Base-by-base conservation (phyloP, 352 stramenopile species). In the Nothophytophthora sp. region DNA sequence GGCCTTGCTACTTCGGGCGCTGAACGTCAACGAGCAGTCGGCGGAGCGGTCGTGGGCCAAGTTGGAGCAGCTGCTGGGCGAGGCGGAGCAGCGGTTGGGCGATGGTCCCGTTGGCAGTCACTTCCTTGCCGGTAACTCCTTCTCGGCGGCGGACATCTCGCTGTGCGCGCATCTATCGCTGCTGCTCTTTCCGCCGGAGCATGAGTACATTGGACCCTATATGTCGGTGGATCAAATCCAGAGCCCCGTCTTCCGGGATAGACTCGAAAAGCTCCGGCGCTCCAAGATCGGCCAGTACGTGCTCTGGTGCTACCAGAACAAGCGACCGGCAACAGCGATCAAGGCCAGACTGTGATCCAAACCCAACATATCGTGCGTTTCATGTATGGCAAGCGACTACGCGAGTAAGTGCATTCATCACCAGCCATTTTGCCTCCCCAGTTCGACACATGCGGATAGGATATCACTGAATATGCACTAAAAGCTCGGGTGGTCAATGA, bases 251-350 rank as follows among this genome's bases (percentile, higher is more conserved):
- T 66, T 76, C 29, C 72, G 46, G 11, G 28, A 60, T 13, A 67
- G 72, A 8, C 40, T 73, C 27, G 51, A 76, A 32, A 35, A 49
- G 23, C 43, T 84, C 0, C 54, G 57, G 22, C 25, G 25, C 12
- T 82, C 72, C 28, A 80, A 76, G 47, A 59, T 64, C 15, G 75
- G 51, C 2, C 46, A 76, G 41, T 81, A 68, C 19, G 72, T 82
- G 24, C 52, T 63, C 9, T 84, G 70, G 70, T 82, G 76, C 63
- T 87, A 84, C 63, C 54, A 61, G 52, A 56, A 82, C 59, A 66
- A 71, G 13, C 75, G 73, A 10, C 70, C 73, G 4, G 11, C 19
- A 18, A 46, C 50, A 37, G 15, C 40, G 24, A 42, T 28, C 16
- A 39, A 35, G 13, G 37, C 62, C 32, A 63, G 58, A 37, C 45